Conservation (phyloP, 352 stramenopile genomes). For the Plasmopara halstedii region DNA sequence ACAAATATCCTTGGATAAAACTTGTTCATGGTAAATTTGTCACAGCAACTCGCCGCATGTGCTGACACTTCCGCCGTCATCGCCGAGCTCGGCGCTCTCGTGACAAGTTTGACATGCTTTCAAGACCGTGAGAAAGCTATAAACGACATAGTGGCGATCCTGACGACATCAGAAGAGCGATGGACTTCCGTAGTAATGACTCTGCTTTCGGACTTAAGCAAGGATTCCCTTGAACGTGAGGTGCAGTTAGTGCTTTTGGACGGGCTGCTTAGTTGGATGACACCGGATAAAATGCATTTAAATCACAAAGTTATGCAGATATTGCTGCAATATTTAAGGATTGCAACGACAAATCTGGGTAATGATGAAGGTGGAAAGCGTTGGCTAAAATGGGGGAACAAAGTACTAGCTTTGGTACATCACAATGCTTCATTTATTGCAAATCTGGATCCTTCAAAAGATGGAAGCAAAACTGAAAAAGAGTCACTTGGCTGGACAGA, state of each 20-base stretch:
- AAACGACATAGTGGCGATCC: slow-evolving; percentile 10
- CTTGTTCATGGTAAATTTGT: neutral
- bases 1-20: neutral
- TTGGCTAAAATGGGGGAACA: slow-evolving; percentile 25
- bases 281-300: neutral
- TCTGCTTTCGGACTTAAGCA: slow-evolving; percentile 21
- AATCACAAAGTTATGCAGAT: slow-evolving; percentile 2
- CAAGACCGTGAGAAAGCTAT: slow-evolving; percentile 8
- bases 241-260: slow-evolving; percentile 18
- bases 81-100: slow-evolving; percentile 3
- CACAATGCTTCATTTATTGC: slow-evolving; percentile 7
- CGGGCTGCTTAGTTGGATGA: slow-evolving; percentile 4
- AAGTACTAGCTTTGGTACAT: slow-evolving; percentile 14
- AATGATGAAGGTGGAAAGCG: slow-evolving; percentile 5
- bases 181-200: slow-evolving; percentile 1
- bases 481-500: neutral
- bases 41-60: slow-evolving; percentile 8
- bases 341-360: slow-evolving; percentile 6
- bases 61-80: slow-evolving; percentile 8
- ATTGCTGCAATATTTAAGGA: slow-evolving; percentile 13
- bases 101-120: slow-evolving; percentile 1
- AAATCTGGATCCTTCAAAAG: neutral
- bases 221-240: neutral
- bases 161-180: slow-evolving; percentile 12
- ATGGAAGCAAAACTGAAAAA: neutral